phyloP scores from a whole-genome alignment of 1,284 basidiomycete genomes.

The Dichomitus squalens region DNA sequence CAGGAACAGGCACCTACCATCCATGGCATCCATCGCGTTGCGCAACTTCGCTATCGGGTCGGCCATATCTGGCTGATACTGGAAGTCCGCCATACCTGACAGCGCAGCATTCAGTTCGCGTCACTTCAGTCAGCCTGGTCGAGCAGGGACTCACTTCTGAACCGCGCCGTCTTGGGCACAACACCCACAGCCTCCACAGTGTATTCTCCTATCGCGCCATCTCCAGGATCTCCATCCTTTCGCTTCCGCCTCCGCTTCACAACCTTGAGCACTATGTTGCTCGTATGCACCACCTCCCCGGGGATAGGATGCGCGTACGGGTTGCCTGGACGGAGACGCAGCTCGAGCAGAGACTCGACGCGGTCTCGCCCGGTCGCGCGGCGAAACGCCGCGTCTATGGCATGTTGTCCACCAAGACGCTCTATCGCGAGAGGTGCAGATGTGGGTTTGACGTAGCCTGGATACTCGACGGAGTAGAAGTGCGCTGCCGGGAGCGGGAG shows the following conservation, averaged over 20 bases:
- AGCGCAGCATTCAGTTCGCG: background rate
- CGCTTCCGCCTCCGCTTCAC: slow-evolving; percentile 66
- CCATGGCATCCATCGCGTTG: slow-evolving; percentile 73
- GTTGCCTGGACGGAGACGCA: slow-evolving; percentile 71
- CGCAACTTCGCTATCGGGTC: slow-evolving; percentile 75
- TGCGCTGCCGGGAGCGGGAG: slow-evolving; percentile 58
- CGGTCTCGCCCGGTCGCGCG: slow-evolving; percentile 51
- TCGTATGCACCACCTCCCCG: slow-evolving; percentile 75
- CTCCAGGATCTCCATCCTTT: slow-evolving; percentile 31
- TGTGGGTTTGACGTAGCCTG: slow-evolving; percentile 72
- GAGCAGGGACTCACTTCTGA: slow-evolving; percentile 69
- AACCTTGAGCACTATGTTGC: slow-evolving; percentile 82
- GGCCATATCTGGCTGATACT: slow-evolving; percentile 74
- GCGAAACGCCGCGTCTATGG: slow-evolving; percentile 76
- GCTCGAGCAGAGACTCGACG: slow-evolving; percentile 68
- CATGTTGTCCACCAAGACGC: slow-evolving; percentile 67
- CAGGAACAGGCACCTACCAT: slow-evolving; percentile 55
- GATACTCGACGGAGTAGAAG: slow-evolving; percentile 88
- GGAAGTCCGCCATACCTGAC: slow-evolving; percentile 89
- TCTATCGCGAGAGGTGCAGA: slow-evolving; percentile 68
- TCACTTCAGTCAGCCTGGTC: background rate
- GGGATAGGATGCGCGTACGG: slow-evolving; percentile 82
- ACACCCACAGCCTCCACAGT: slow-evolving; percentile 77
- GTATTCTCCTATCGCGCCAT: slow-evolving; percentile 70
- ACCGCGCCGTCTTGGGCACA: slow-evolving; percentile 82